phyloP scores from a whole-genome alignment of 805 yeast genomes.

The Candida pseudofarinosa region DNA sequence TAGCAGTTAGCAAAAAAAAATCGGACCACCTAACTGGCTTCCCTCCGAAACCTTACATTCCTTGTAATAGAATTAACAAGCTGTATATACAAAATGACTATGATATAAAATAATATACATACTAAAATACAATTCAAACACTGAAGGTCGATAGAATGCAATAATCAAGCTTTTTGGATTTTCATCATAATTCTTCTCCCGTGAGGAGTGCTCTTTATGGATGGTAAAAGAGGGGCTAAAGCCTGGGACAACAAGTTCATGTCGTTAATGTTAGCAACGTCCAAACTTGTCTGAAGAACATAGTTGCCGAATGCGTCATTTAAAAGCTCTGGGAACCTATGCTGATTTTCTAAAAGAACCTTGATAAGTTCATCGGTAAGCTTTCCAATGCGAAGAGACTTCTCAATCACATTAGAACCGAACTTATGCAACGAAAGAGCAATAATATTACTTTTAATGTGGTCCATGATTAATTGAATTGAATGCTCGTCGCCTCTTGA shows the following conservation, averaged over 20 bases:
- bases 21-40: too few species aligned
- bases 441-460: constrained; percentile 33
- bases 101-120: constrained; percentile 5
- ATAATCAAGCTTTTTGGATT: constrained; percentile 23
- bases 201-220: constrained; percentile 86
- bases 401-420: constrained; percentile 59
- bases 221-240: constrained; percentile 71
- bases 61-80: not conserved
- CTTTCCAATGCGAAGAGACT: constrained; percentile 45
- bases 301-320: constrained; percentile 60
- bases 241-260: constrained; percentile 52
- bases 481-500: constrained; percentile 41
- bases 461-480: constrained; percentile 29
- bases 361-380: constrained; percentile 43
- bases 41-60: too few species aligned
- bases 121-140: constrained; percentile 5
- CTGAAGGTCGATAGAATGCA: constrained; percentile 1
- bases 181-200: constrained; percentile 90
- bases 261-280: constrained; percentile 48
- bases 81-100: constrained; percentile 3
- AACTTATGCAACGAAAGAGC: constrained; percentile 55
- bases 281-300: constrained; percentile 56
- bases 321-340: constrained; percentile 38
- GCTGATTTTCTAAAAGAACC: constrained; percentile 35
- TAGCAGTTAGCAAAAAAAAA: too few species aligned